phyloP scores from a whole-genome alignment of 768 basidiomycete species.

The Boletus vermiculosoides region DNA sequence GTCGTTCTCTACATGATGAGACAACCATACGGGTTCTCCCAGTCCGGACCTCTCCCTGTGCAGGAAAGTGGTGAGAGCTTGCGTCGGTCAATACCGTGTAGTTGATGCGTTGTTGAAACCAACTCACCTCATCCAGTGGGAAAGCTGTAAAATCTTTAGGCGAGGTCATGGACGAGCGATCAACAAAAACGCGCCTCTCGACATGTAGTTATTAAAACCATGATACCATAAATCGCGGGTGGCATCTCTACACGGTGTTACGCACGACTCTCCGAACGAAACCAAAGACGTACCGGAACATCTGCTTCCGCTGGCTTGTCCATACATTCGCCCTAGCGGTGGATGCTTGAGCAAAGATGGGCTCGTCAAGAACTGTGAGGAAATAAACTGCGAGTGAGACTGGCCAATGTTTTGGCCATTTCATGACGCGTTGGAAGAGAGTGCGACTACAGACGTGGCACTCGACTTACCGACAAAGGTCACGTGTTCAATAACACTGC shows the following conservation, averaged over 20 bases:
- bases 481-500: constrained; percentile 20
- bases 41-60: constrained; percentile 82
- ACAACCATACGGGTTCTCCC: constrained; percentile 69
- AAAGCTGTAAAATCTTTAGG: constrained; percentile 54
- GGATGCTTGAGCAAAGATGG: constrained; percentile 14
- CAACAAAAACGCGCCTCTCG: constrained; percentile 50
- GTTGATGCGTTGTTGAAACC: constrained; percentile 6
- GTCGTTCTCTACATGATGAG: constrained; percentile 3
- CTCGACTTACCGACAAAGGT: neutral
- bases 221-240: constrained; percentile 85
- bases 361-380: constrained; percentile 37
- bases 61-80: constrained; percentile 91
- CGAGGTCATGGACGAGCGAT: constrained; percentile 7
- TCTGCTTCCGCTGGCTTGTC: constrained; percentile 56
- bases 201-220: constrained; percentile 89
- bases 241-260: constrained; percentile 49
- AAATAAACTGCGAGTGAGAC: constrained; percentile 44
- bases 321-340: constrained; percentile 40
- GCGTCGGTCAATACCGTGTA: constrained; percentile 14
- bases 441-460: constrained; percentile 26
- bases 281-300: constrained; percentile 46
- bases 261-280: neutral
- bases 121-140: constrained; percentile 74
- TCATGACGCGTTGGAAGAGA: constrained; percentile 28
- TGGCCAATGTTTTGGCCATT: constrained; percentile 50